Percentiles rank a stretch among this genome's conserved stretches.
Conservation (phyloP, 768 basidiomycete genomes). For the Udeniomyces megalosporus region DNA sequence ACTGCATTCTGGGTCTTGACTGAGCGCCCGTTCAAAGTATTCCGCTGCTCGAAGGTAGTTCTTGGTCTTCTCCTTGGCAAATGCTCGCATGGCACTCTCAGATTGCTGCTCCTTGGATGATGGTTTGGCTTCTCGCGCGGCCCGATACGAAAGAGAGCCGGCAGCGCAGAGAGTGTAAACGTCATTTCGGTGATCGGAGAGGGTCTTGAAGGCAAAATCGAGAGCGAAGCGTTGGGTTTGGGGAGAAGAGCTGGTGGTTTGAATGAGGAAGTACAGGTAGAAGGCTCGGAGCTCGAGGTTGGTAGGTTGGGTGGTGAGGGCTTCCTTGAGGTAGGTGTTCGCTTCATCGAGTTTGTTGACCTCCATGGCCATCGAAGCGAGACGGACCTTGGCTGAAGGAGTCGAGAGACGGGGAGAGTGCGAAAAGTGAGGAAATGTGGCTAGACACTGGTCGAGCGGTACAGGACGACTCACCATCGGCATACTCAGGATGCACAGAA, state of each 20-base stretch:
- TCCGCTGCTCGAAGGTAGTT: conserved; percentile 71
- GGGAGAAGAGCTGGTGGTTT: conserved; percentile 25
- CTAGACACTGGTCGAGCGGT: background rate
- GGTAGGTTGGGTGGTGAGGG: conserved; percentile 54
- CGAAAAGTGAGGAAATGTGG: background rate
- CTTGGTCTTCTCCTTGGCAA: conserved; percentile 45
- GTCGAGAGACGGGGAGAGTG: background rate
- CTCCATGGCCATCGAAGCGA: conserved; percentile 59
- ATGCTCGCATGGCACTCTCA: conserved; percentile 31
- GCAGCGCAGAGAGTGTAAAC: conserved; percentile 79
- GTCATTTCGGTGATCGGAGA: conserved; percentile 73
- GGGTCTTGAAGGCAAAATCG: conserved; percentile 75
- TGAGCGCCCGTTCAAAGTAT: conserved; percentile 80
- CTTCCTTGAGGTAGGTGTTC: conserved; percentile 77
- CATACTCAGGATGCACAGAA: conserved; percentile 82
- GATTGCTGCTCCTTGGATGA: conserved; percentile 33
- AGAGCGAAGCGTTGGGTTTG: conserved; percentile 49
- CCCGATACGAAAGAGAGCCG: conserved; percentile 69
- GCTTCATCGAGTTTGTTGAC: conserved; percentile 62
- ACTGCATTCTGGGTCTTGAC: conserved; percentile 66
- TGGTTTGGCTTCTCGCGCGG: conserved; percentile 48
- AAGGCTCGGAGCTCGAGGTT: conserved; percentile 81
- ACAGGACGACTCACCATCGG: conserved; percentile 53
- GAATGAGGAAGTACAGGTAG: conserved; percentile 80
- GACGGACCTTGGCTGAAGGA: conserved; percentile 72